Evolutionary conservation across 2,329 filamentous ascomycete species (phyloP).

Genomic region (Zymoseptoria ardabiliae): DNA sequence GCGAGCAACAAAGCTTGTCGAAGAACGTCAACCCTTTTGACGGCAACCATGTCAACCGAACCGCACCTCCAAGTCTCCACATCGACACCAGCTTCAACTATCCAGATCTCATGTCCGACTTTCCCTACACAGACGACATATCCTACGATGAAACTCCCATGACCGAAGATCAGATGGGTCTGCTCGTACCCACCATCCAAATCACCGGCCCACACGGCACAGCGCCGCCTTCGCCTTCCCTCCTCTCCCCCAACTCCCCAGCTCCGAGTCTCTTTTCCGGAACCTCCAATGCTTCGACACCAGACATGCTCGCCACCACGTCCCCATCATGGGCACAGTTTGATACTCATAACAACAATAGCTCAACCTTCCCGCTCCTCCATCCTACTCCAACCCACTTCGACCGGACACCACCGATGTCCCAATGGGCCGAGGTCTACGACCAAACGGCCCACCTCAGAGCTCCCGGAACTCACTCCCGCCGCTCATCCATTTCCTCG

Average conservation of each 20-base stretch:
- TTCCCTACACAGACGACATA: constrained; percentile 3
- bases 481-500: constrained; percentile 11
- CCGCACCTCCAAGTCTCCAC: constrained; percentile 8
- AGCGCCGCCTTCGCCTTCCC: constrained; percentile 7
- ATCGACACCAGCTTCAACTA: constrained; percentile 11
- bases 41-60: not conserved
- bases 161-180: constrained; percentile 7
- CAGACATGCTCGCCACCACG: constrained; percentile 9
- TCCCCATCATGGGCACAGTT: constrained; percentile 5
- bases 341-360: not conserved
- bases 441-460: constrained; percentile 5
- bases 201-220: constrained; percentile 13
- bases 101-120: not conserved
- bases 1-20: not conserved
- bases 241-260: constrained; percentile 8
- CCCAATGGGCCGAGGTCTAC: constrained; percentile 10
- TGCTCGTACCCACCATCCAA: constrained; percentile 10
- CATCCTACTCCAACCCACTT: not conserved
- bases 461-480: constrained; percentile 8
- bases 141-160: constrained; percentile 3
- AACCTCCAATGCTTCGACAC: constrained; percentile 10
- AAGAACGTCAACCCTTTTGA: not conserved
- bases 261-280: constrained; percentile 12
- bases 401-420: constrained; percentile 9
- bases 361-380: not conserved